These are phyloP conservation scores for Quercus agrifolia DNA, from an alignment of 306 rosid genomes.

Conservation along the genomic window DNA sequence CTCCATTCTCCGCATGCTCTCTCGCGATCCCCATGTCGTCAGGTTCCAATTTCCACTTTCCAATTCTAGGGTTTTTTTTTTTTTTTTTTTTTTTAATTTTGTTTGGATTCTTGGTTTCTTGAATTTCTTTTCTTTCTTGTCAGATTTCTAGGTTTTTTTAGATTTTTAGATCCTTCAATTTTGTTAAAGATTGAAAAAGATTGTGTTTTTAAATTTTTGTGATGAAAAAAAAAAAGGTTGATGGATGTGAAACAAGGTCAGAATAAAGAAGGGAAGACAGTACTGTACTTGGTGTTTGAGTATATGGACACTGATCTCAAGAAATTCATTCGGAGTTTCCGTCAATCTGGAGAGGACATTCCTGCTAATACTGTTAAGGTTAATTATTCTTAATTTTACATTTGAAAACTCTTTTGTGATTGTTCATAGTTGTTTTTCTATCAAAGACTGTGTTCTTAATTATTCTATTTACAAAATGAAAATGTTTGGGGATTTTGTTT, in stretches of 20 bases:
- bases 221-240: slow-evolving; percentile 47
- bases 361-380: slow-evolving; percentile 57
- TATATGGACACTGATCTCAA: slow-evolving; percentile 92
- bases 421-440: neutral
- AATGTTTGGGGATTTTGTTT: neutral
- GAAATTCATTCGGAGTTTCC: slow-evolving; percentile 69
- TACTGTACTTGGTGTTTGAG: slow-evolving; percentile 86
- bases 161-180: neutral
- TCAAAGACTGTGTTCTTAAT: neutral
- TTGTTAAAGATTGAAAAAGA: neutral
- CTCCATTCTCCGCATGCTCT: slow-evolving; percentile 93
- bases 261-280: slow-evolving; percentile 89
- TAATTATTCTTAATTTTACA: neutral
- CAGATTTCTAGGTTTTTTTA: neutral
- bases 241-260: slow-evolving; percentile 91
- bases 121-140: neutral
- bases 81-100: neutral
- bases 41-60: slow-evolving; percentile 20
- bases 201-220: neutral
- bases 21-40: slow-evolving; percentile 85
- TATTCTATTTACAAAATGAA: too few species aligned
- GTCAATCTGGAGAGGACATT: slow-evolving; percentile 54
- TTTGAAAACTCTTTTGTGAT: neutral
- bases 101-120: neutral
- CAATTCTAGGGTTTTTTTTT: neutral